These are phyloP conservation scores for Cytidiella melzeri DNA, from an alignment of 768 basidiomycete genomes.

Conservation along the genomic window DNA sequence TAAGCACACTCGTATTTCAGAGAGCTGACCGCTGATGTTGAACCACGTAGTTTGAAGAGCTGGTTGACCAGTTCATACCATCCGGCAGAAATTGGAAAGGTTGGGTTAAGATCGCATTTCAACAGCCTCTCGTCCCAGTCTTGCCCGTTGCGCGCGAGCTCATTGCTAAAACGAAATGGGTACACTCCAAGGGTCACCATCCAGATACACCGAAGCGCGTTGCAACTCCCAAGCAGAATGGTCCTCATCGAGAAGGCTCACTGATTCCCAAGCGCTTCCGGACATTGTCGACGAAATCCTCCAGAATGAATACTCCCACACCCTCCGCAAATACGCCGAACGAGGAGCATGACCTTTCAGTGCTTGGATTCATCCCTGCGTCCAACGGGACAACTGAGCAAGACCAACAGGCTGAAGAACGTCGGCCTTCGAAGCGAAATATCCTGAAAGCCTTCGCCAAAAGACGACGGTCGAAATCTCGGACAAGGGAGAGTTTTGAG, in stretches of 20 bases:
- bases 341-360: constrained; percentile 3
- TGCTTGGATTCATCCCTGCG: constrained; percentile 7
- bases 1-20: constrained; percentile 31
- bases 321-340: neutral
- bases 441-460: constrained; percentile 21
- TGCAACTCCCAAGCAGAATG: neutral
- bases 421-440: constrained; percentile 10
- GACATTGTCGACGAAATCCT: constrained; percentile 5
- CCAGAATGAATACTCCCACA: neutral
- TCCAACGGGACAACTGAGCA: constrained; percentile 12
- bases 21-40: too few relatives aligned
- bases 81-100: constrained; percentile 74
- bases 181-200: constrained; percentile 33
- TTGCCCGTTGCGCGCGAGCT: constrained; percentile 75
- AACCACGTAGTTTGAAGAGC: constrained; percentile 58
- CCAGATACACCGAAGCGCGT: neutral
- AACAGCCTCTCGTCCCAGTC: constrained; percentile 72
- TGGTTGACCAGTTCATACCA: constrained; percentile 75
- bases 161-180: constrained; percentile 71
- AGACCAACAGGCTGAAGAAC: constrained; percentile 3
- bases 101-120: constrained; percentile 80
- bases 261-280: constrained; percentile 5
- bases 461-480: constrained; percentile 14
- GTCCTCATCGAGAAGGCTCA: constrained; percentile 1
- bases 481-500: constrained; percentile 18